Percentiles rank a stretch among this genome's conserved stretches.
Evolutionary conservation across 768 basidiomycete genomes (phyloP).

Genomic region (Tulasnella sp.): DNA sequence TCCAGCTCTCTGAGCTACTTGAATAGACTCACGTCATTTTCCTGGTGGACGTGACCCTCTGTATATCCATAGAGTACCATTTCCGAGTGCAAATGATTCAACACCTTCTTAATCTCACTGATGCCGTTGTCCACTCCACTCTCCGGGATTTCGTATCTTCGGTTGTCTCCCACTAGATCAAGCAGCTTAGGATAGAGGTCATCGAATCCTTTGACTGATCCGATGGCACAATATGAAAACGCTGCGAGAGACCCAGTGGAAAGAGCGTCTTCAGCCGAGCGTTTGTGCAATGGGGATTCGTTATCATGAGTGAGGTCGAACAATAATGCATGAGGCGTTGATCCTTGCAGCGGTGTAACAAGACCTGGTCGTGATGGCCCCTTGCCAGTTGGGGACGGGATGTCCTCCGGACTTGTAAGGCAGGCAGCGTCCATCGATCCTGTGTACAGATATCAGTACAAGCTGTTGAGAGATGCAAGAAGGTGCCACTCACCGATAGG

Average conservation of each 20-base stretch:
- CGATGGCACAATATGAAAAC: constrained; percentile 78
- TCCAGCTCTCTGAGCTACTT: background rate
- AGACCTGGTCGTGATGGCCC: constrained; percentile 61
- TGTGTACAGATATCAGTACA: constrained; percentile 21
- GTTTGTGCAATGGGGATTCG: constrained; percentile 78
- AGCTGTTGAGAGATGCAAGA: background rate
- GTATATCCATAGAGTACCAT: constrained; percentile 77
- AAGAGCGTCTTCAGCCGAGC: constrained; percentile 89
- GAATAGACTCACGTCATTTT: constrained; percentile 63
- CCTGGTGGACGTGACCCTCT: constrained; percentile 95
- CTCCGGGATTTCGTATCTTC: constrained; percentile 59
- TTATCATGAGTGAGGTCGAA: constrained; percentile 98
- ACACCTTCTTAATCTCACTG: constrained; percentile 40
- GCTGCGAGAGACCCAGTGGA: constrained; percentile 86
- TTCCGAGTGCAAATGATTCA: constrained; percentile 83
- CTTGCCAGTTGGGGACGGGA: constrained; percentile 70
- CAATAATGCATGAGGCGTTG: constrained; percentile 79
- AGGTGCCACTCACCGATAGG: constrained; percentile 57
- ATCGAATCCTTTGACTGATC: constrained; percentile 94
- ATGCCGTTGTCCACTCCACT: constrained; percentile 30
- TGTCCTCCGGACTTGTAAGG: constrained; percentile 58
- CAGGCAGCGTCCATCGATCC: constrained; percentile 92
- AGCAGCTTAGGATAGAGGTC: constrained; percentile 93
- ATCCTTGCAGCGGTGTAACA: constrained; percentile 73
- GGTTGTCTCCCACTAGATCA: constrained; percentile 72